Evolutionary conservation across 345 rosid species (phyloP), one percentile per base, ranked within the genome.

Genomic region (Viola odorata): DNA sequence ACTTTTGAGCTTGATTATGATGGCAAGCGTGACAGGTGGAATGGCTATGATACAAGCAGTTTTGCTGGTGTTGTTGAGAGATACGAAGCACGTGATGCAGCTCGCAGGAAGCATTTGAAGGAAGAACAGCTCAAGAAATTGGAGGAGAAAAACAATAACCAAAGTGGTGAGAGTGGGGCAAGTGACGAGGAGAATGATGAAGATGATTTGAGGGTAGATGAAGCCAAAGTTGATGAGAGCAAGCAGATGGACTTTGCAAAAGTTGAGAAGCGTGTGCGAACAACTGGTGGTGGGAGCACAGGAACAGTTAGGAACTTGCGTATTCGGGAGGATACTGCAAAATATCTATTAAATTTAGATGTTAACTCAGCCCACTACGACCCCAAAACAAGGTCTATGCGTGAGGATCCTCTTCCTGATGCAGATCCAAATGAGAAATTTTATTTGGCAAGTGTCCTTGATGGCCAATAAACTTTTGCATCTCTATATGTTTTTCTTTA

Each of bases 181-280:
- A 83, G 83, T 63, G 87, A 87, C 39, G 95, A 77, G 41, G 98
- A 86, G 5, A 86, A 88, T 12, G 91, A 85, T 15, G 91, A 85
- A 12, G 86, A 91, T 50, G 92, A 76, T 72, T 60, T 89, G 54
- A 85, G 79, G 66, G 81, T 90, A 0, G 98, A 92, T 83, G 97
- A 89, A 80, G 97, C 97, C 12, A 92, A 64, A 64, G 81, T 79
- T n/a, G 84, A 80, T 55, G 97, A 92, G 78, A 87, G 96, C 74
- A 82, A 85, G 61, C 98, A 92, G 62, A 92, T 92, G 96, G 98
- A 92, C 69, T 90, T 92, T 65, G 91, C 98, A 12, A 90, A 85
- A 75, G 97, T 92, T 53, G 98, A 92, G 75, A 92, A 92, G 79
- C 91, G 98, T 81, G 99, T 92, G 37, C 83, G 97, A 16, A 90